Evolutionary conservation across 2,329 filamentous ascomycete genomes (phyloP), one percentile per base, ranked within the genome.

Genomic region (Exophiala sp.): DNA sequence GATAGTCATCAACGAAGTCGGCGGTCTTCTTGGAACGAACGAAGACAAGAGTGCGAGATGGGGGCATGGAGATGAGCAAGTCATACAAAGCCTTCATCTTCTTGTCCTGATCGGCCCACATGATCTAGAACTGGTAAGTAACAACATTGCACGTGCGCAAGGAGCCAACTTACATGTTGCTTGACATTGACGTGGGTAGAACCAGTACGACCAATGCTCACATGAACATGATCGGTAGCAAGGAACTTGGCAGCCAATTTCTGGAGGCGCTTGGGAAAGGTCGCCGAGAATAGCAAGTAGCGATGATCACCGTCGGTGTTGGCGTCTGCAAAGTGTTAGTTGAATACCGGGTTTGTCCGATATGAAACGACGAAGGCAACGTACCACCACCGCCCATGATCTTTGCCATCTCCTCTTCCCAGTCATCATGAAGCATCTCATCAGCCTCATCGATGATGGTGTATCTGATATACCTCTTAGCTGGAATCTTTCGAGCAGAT

Each of bases 401-500:
- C 65, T 83, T 84, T 40, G 79, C 78, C 56, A 97, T 79, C 3
- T 91, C 84, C 0, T 84, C 78, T 36, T 86, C 80, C 89, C 94
- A 97, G 64, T 91, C 88, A 1, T 77, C 68, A 0, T 86, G 78
- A 0, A 99, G 80, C 78, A 99, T 86, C 74, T 99, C 92, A 66
- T 99, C 94, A 0, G 94, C 94, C 68, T 99, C 94, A 56, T 97
- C 94, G 58, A 99, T 85, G 60, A 97, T 82, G 61, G 82, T 84
- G 70, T 39, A 29, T 29, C 24, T 29, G 24, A 18, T 29, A 29
- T 29, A 29, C 7, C 24, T 29, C 24, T 29, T 29, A 29, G 24
- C 24, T 29, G 24, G 24, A 29, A 29, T 29, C 24, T 5, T 29
- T 29, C 24, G 24, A 29, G 5, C 24, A 29, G 24, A 29, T 29